phyloP scores from a whole-genome alignment of 2,329 filamentous ascomycete species.

The Aspergillus caelatus region DNA sequence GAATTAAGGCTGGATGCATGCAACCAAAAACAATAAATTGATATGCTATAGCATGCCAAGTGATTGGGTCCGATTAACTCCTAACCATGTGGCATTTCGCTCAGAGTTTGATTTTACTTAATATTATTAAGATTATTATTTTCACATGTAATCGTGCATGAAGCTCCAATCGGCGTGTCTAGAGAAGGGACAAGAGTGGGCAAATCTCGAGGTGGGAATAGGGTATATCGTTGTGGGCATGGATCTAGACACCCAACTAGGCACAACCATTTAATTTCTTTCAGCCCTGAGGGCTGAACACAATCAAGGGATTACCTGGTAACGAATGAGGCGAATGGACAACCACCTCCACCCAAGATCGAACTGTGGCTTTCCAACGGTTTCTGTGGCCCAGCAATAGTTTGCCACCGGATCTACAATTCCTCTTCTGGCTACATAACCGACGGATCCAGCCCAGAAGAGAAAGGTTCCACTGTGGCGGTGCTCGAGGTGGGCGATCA shows the following conservation, averaged over 20 bases:
- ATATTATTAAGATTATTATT: not conserved
- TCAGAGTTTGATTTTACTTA: not conserved
- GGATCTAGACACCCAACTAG: not conserved
- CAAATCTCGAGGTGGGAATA: not conserved
- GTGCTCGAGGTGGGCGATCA: not conserved
- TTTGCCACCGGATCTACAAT: constrained; percentile 1
- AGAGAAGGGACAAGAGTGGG: not conserved
- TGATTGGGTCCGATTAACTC: not conserved
- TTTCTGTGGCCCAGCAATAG: constrained; percentile 3
- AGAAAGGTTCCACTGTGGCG: not conserved
- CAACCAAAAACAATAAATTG: not conserved
- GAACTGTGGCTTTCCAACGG: constrained; percentile 7
- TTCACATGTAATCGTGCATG: not conserved
- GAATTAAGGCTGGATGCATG: not conserved
- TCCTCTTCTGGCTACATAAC: not conserved
- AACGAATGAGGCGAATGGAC: not conserved
- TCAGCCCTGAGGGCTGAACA: not conserved
- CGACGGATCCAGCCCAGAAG: not conserved
- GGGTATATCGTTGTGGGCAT: no score
- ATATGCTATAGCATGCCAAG: not conserved
- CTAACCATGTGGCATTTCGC: constrained; percentile 1
- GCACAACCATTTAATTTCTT: not conserved
- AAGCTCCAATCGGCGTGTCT: not conserved
- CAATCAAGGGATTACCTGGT: not conserved
- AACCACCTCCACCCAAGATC: not conserved